A percentile compares a stretch with the other conserved stretches of the same genome.
These are phyloP conservation scores for Diplodia seriata DNA, from an alignment of 2,329 filamentous ascomycete genomes.

Conservation along the genomic window DNA sequence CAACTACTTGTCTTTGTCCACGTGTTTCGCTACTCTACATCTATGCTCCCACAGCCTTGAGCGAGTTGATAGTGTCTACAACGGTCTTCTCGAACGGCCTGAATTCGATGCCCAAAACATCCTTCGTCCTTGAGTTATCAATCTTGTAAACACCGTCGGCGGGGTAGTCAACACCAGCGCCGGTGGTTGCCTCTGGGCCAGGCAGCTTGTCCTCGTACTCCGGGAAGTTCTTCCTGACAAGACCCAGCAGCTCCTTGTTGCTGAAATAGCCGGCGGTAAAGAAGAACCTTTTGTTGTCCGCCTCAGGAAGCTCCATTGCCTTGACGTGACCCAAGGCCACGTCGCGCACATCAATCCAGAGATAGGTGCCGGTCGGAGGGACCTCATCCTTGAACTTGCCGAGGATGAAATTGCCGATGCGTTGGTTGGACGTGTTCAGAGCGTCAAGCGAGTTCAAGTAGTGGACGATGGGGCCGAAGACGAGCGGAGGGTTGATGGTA, in stretches of 20 bases:
- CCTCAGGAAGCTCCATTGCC: slow-evolving; percentile 62
- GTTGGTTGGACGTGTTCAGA: slow-evolving; percentile 76
- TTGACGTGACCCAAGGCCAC: slow-evolving; percentile 69
- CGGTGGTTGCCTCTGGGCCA: slow-evolving; percentile 34
- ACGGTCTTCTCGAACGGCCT: slow-evolving; percentile 65
- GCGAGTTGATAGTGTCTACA: slow-evolving; percentile 67
- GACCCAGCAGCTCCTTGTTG: slow-evolving; percentile 65
- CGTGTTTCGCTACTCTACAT: neutral
- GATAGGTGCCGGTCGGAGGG: slow-evolving; percentile 62
- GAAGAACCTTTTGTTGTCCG: slow-evolving; percentile 70
- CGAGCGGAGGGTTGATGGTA: slow-evolving; percentile 59
- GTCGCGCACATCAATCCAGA: slow-evolving; percentile 59
- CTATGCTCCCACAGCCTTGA: slow-evolving; percentile 60
- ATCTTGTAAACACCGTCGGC: slow-evolving; percentile 60
- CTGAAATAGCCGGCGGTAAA: slow-evolving; percentile 66
- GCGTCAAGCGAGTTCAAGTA: slow-evolving; percentile 67
- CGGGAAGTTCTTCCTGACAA: slow-evolving; percentile 63
- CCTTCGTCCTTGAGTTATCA: slow-evolving; percentile 62
- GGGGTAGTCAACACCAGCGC: slow-evolving; percentile 51
- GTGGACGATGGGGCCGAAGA: slow-evolving; percentile 61
- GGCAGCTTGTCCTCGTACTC: slow-evolving; percentile 60
- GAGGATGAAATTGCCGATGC: slow-evolving; percentile 67
- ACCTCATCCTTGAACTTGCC: slow-evolving; percentile 67
- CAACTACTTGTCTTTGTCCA: neutral
- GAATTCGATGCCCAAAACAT: slow-evolving; percentile 67